Evolutionary conservation across 257 asterid species (phyloP), one percentile per base, ranked within the genome.

Genomic region (Cinchona pubescens): DNA sequence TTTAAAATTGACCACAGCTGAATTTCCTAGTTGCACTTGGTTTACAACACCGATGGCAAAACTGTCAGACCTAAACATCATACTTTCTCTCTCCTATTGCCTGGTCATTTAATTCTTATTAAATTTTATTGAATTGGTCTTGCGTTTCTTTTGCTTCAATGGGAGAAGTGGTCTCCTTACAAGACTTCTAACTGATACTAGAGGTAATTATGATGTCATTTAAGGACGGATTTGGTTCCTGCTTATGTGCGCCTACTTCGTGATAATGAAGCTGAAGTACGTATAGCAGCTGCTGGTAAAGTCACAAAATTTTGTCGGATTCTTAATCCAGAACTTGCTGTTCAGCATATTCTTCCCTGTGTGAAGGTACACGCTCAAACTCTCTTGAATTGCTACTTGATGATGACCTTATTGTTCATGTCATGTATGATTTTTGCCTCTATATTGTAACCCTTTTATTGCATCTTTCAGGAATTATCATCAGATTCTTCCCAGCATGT

Each of bases 401-500:
- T 56, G 70, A 71, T 76, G 79, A 72, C 72, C 69, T 45, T 62
- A 38, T 59, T 67, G 73, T 35, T 34, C 76, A 72, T 67, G 66
- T 35, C 42, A 2, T 59, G 8, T 27, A 29, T 56, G 19, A 40
- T 65, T 51, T 69, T 32, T 74, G 67, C 58, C 32, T 32, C 62
- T 67, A 48, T 76, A 65, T 74, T 79, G 74, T 67, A 62, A 78
- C 38, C 30, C 51, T 45, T 25, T 7, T 1, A 1, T 61, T 46
- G 58, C 72, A 73, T 46, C 66, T 82, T 88, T 74, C 85, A 92
- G 98, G 98, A 92, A 82, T 82, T 92, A 73, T 90, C 98, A 62
- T 87, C 97, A 80, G 98, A 92, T 85, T 90, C 98, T 79, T 90
- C 97, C 16, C 98, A 92, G 81, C 98, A 92, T 77, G 98, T 92